Base-by-base conservation (phyloP, 495 filamentous ascomycete species). In the Talaromyces proteolyticus region DNA sequence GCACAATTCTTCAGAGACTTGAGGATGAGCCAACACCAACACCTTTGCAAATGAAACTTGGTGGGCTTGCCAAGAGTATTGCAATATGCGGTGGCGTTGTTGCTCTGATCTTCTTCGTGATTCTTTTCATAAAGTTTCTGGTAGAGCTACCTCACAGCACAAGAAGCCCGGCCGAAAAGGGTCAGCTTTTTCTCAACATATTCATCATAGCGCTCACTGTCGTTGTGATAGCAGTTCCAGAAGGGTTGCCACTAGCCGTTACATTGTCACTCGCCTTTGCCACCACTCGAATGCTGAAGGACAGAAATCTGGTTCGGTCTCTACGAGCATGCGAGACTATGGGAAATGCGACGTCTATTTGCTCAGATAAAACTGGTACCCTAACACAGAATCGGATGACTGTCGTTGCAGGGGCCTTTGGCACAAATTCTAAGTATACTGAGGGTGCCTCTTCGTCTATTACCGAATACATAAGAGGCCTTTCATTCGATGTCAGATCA, bases 301-400 rank as follows among this genome's bases (percentile, higher is more conserved):
- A 96, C 57, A 92, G 95, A 67, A 96, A 96, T 54, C 65, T 97
- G 43, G 92, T 97, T 44, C 88, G 92, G 22, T 78, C 91, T 47
- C 74, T 97, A 36, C 85, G 89, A 57, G 91, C 92, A 38, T 97
- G 92, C 65, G 92, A 97, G 65, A 94, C 92, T 14, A 97, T 97
- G 92, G 92, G 92, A 19, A 96, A 96, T 65, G 92, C 92, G 4
- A 95, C 91, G 0, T 92, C 89, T 1, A 88, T 97, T 44, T 97
- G 92, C 67, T 95, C 91, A 2, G 92, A 97, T 70, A 97, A 97
- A 64, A 97, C 92, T 0, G 92, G 92, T 48, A 97, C 92, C 2
- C 72, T 97, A 14, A 93, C 89, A 0, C 84, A 91, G 63, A 95
- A 95, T 58, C 89, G 88, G 69, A 95, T 95, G 90, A 84, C 80